Evolutionary conservation across 208 protist genomes (phyloP), one percentile per base, ranked within the genome.

Genomic region (Leishmania guyanensis): DNA sequence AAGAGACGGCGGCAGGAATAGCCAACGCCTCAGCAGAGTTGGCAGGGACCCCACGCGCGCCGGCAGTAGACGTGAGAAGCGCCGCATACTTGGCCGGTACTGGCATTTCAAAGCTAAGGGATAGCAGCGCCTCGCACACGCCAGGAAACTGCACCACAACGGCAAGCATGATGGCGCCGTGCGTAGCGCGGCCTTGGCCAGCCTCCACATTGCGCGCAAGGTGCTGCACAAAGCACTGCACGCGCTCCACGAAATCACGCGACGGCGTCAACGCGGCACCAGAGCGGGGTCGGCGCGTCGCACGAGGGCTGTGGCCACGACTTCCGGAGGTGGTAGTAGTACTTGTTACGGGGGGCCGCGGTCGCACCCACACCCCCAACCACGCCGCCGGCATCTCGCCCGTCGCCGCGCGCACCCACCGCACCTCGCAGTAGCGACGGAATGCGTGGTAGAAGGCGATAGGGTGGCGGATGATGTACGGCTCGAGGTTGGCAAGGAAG

Each of bases 361-460:
- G 79, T 64, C 75, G 78, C 64, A 91, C 81, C 85, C 84, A 91
- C 26, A 91, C 72, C 0, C 88, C 88, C 6, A 89, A 70, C 85
- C 88, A 91, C 78, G 85, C 84, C 53, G 75, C 75, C 9, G 80
- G 77, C 48, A 83, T 20, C n/a, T 87, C 81, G n/a, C 80, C 80
- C 16, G 36, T 26, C 33, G 20, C 50, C 64, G 60, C 73, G 65
- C 79, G 54, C 73, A 91, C 85, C 85, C 88, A 91, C 22, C 85
- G 58, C 81, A 87, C 80, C 74, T 85, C 83, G 53, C 84, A 88
- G 75, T 78, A 84, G 22, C 79, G 66, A 71, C 84, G 82, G 8
- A 91, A 73, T 22, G 84, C 60, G 46, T 51, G 54, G 65, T 81
- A 80, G 69, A 89, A 83, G 22, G 84, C 84, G 43, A 68, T 68